Percentiles rank a stretch among this genome's conserved stretches.
Conservation (phyloP, 2,329 filamentous ascomycete species). For the Rhynchosporium graminicola region DNA sequence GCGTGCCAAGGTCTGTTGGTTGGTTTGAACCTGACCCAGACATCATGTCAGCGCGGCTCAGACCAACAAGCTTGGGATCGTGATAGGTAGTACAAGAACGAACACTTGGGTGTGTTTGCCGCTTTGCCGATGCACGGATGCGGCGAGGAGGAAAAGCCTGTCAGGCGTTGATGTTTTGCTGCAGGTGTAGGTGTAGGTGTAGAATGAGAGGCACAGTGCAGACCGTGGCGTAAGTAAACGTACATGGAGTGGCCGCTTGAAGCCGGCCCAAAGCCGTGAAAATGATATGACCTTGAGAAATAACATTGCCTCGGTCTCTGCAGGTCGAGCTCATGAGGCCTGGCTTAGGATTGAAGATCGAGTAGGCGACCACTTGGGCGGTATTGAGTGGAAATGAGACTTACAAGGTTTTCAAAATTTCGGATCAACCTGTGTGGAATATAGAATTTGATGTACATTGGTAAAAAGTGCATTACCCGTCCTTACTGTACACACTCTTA, state of each 20-base stretch:
- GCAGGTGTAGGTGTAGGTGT: not conserved
- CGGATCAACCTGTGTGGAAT: not conserved
- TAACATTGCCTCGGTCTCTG: not conserved
- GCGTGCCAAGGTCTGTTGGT: too few species aligned
- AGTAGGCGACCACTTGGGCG: slow-evolving; percentile 4
- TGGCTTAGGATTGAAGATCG: not conserved
- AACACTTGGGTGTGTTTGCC: not conserved
- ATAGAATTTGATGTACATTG: slow-evolving; percentile 3
- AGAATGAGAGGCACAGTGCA: not conserved
- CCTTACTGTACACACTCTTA: slow-evolving; percentile 38
- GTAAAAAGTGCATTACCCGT: slow-evolving; percentile 32
- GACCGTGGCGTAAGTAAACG: not conserved
- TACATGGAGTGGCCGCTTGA: not conserved
- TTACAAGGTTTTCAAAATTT: not conserved
- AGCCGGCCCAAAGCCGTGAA: not conserved
- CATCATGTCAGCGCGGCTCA: too few species aligned
- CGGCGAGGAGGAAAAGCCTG: not conserved
- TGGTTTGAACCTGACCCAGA: too few species aligned
- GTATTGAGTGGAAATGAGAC: not conserved
- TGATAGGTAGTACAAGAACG: not conserved
- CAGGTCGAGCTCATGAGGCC: not conserved
- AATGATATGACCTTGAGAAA: too few species aligned
- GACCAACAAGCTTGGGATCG: too few species aligned
- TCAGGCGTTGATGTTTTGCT: not conserved
- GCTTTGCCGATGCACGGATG: slow-evolving; percentile 11